Percentiles rank a stretch among this genome's conserved stretches.
phyloP scores from a whole-genome alignment of 306 rosid genomes.

The Dalbergia oliveri region DNA sequence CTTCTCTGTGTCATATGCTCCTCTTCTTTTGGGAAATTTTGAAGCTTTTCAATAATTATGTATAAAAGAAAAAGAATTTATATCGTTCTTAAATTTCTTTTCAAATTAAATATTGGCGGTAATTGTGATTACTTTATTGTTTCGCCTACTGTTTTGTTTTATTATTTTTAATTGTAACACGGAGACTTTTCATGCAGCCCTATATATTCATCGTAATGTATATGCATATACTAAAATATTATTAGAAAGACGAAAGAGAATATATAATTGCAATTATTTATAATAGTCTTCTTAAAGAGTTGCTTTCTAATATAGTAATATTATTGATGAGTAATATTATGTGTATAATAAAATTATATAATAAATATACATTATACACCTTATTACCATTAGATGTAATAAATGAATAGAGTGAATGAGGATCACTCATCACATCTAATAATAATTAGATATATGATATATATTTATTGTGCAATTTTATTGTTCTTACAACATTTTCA shows the following conservation, averaged over 20 bases:
- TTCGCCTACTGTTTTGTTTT: neutral
- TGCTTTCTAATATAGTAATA: conserved; percentile 2
- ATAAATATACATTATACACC: too few relatives aligned
- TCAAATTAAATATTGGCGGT: neutral
- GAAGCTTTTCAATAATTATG: too few relatives aligned
- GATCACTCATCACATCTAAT: too few relatives aligned
- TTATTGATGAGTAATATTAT: too few relatives aligned
- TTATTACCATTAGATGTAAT: too few relatives aligned
- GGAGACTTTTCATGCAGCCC: neutral
- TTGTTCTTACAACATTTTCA: too few relatives aligned
- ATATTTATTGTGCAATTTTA: too few relatives aligned
- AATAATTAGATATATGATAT: too few relatives aligned
- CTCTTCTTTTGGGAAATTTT: too few relatives aligned
- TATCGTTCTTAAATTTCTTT: neutral
- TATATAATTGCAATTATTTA: neutral
- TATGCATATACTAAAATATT: neutral
- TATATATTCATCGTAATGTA: neutral
- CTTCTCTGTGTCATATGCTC: too few relatives aligned
- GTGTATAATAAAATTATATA: too few relatives aligned
- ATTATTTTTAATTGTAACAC: neutral
- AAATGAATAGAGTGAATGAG: too few relatives aligned
- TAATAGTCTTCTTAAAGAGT: neutral
- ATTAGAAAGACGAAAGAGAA: neutral
- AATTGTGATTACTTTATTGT: neutral
- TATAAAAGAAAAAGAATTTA: neutral